Base-by-base conservation (phyloP, 2,329 filamentous ascomycete genomes). In the Pseudofabraea citricarpa region DNA sequence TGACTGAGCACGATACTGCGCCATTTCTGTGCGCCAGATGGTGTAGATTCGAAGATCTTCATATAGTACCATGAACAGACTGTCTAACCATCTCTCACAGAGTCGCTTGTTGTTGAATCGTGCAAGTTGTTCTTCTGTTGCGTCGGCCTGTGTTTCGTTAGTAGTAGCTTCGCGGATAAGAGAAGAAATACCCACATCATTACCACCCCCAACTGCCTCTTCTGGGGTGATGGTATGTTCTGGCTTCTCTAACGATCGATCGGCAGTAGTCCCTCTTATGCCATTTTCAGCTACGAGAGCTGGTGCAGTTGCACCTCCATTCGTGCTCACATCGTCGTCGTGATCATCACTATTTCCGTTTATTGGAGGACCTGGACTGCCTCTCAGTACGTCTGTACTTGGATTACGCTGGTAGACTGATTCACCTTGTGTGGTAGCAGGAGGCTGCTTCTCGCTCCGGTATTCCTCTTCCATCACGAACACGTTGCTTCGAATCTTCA, bases 401-500 rank as follows among this genome's bases (percentile, higher is more conserved):
- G 90, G 78, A 61, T 85, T 90, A 35, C 85, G 79, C 56, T 81
- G 83, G 19, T 51, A 59, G 47, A 66, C 64, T 46, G 68, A 59
- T 42, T 65, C 67, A 36, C 65, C 59, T 13, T 69, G 61, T 38
- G 70, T 58, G 29, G 53, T 66, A 15, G 69, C 68, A 19, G 72
- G 65, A 48, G 83, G 80, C 44, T 87, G 82, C 65, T 87, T 88
- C 67, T 97, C 93, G 44, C 84, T 86, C 38, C 93, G 82, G 62
- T 98, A 98, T 64, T 98, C 93, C 60, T 98, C 93, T 64, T 98
- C 93, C 93, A 98, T 98, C 38, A 98, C 93, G 56, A 98, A 98
- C 1, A 98, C 93, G 50, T 91, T 90, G 69, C 91, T 97, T 54
- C 93, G 80, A 58, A 94, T 95, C 65, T 89, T 94, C 40, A 98